A percentile compares a stretch with the other conserved stretches of the same genome.
Conservation (phyloP, 2,329 filamentous ascomycete species). For the Fusarium tricinctum region DNA sequence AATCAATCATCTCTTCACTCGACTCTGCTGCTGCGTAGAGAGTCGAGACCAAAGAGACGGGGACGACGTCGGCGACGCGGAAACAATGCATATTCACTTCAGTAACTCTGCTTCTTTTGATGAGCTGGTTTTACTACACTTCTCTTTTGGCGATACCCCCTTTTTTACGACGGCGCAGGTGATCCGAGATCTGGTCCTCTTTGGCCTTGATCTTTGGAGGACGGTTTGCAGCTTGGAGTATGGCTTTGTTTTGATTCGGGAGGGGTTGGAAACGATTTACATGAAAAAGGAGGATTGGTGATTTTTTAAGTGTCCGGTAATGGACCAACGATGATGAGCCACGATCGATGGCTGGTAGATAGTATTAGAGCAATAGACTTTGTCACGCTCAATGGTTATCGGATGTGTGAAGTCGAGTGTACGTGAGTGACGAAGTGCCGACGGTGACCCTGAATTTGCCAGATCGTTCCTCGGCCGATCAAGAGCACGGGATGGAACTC, state of each 20-base stretch:
- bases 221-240: conserved; percentile 52
- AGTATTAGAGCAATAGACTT: conserved; percentile 44
- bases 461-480: no score
- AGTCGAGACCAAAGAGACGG: conserved; percentile 41
- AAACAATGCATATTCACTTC: conserved; percentile 46
- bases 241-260: conserved; percentile 49
- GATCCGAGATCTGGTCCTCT: conserved; percentile 28
- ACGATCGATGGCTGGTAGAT: conserved; percentile 45
- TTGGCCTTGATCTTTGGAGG: conserved; percentile 27
- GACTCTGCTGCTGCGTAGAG: conserved; percentile 46
- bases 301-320: conserved; percentile 36
- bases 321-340: conserved; percentile 44
- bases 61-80: conserved; percentile 46
- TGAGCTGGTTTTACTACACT: conserved; percentile 49
- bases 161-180: conserved; percentile 47
- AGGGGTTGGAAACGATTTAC: conserved; percentile 47
- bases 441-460: not conserved
- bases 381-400: conserved; percentile 30
- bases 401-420: conserved; percentile 2
- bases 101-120: conserved; percentile 44
- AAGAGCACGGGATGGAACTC: conserved; percentile 9
- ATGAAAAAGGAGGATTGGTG: conserved; percentile 48
- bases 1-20: conserved; percentile 46
- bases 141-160: conserved; percentile 55
- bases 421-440: not conserved